These are phyloP conservation scores for Podospora australis DNA, from an alignment of 495 filamentous ascomycete species.

Conservation along the genomic window DNA sequence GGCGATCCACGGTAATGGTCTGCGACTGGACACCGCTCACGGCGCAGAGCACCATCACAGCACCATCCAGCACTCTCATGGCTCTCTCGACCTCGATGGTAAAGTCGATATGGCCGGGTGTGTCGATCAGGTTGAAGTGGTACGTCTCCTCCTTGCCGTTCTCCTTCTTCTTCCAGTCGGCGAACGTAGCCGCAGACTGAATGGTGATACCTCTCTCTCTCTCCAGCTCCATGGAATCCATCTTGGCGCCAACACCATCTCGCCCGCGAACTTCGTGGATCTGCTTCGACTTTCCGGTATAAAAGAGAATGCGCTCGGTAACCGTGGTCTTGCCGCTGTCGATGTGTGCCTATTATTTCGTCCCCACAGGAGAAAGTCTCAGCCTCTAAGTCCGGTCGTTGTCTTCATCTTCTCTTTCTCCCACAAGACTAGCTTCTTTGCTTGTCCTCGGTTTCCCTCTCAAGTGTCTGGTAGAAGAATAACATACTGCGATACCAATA, in stretches of 20 bases:
- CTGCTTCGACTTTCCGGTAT: constrained; percentile 91
- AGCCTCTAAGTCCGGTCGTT: too few species aligned
- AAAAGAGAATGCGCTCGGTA: constrained; percentile 96
- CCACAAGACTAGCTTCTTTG: too few species aligned
- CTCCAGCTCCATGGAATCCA: constrained; percentile 99
- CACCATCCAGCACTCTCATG: constrained; percentile 90
- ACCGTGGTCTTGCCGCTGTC: constrained; percentile 98
- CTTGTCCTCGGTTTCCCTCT: too few species aligned
- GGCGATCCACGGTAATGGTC: constrained; percentile 95
- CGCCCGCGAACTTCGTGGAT: constrained; percentile 97
- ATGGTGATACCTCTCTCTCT: constrained; percentile 98
- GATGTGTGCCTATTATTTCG: constrained; percentile 73
- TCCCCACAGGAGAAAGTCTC: too few species aligned
- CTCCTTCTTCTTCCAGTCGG: constrained; percentile 85
- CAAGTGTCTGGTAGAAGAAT: too few species aligned
- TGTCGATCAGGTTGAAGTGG: constrained; percentile 98
- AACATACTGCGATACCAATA: constrained; percentile 91
- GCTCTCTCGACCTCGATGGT: constrained; percentile 99
- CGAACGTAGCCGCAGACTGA: constrained; percentile 95
- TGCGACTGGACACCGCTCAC: constrained; percentile 96
- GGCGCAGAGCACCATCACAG: constrained; percentile 97
- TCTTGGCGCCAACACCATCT: constrained; percentile 95
- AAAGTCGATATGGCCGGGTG: constrained; percentile 98
- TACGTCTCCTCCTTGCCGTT: constrained; percentile 79
- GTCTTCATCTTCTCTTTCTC: too few species aligned